Percentiles rank a stretch among this genome's conserved stretches.
phyloP scores from a whole-genome alignment of 208 protist species.

The Pavlovales sp. region DNA sequence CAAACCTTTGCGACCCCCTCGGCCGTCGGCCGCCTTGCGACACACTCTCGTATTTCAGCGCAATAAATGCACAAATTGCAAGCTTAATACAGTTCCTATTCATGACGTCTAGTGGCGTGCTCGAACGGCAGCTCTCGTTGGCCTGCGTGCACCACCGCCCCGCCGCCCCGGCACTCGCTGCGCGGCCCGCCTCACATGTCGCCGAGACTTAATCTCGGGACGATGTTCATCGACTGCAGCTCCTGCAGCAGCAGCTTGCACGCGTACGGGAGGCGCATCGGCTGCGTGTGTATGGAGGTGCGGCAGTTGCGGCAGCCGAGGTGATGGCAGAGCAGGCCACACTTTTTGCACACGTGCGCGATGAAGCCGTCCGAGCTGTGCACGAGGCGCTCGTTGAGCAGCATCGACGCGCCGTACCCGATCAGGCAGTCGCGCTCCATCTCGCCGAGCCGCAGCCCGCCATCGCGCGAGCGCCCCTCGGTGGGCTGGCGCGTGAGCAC shows the following conservation, averaged over 20 bases:
- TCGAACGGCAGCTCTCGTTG: too few species aligned
- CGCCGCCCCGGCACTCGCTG: too few species aligned
- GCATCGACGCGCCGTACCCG: slow-evolving; percentile 67
- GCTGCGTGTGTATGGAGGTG: slow-evolving; percentile 40
- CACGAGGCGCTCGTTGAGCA: slow-evolving; percentile 96
- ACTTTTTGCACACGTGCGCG: slow-evolving; percentile 85
- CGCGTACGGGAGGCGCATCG: slow-evolving; percentile 96
- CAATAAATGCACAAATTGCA: too few species aligned
- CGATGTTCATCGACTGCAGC: slow-evolving; percentile 95
- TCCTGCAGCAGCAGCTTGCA: slow-evolving; percentile 99
- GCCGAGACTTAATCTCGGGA: slow-evolving; percentile 33
- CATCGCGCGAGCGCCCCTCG: slow-evolving; percentile 89
- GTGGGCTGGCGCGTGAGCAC: slow-evolving; percentile 98
- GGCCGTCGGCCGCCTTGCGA: too few species aligned
- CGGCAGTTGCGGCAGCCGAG: slow-evolving; percentile 50
- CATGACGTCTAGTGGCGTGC: too few species aligned
- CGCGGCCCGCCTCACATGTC: slow-evolving; percentile 10
- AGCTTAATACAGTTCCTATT: too few species aligned
- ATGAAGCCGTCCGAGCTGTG: slow-evolving; percentile 91
- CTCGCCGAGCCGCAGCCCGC: slow-evolving; percentile 98
- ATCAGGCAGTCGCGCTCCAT: slow-evolving; percentile 99
- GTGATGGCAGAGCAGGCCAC: slow-evolving; percentile 42
- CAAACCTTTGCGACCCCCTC: too few species aligned
- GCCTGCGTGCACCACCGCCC: too few species aligned
- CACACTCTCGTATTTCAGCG: too few species aligned